A percentile compares a stretch with the other conserved stretches of the same genome.
Conservation (phyloP, 306 rosid genomes). For the Macrotyloma uniflorum region DNA sequence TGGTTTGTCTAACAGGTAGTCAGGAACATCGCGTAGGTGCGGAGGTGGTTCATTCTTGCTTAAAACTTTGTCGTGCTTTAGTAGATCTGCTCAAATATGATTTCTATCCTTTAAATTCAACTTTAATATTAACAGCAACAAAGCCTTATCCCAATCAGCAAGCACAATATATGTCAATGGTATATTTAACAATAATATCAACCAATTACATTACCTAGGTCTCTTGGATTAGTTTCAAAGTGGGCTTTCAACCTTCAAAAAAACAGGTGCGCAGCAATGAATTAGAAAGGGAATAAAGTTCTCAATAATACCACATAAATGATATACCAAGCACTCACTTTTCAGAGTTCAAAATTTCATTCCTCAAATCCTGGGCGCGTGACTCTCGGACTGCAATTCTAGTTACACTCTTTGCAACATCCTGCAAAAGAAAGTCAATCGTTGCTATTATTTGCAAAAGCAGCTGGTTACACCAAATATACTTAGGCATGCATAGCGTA, state of each 20-base stretch:
- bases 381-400: conserved; percentile 84
- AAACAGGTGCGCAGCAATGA: conserved; percentile 23
- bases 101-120: conserved; percentile 20
- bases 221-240: conserved; percentile 75
- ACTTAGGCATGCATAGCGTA: conserved; percentile 3
- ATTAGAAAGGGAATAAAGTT: conserved; percentile 32
- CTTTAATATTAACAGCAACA: background rate
- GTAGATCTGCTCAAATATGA: conserved; percentile 63
- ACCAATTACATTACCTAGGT: conserved; percentile 61
- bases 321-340: conserved; percentile 61
- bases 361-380: conserved; percentile 90
- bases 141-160: background rate
- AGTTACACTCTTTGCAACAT: conserved; percentile 86
- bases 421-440: conserved; percentile 54
- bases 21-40: conserved; percentile 84
- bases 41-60: conserved; percentile 91
- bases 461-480: conserved; percentile 25
- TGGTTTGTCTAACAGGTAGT: conserved; percentile 71
- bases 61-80: conserved; percentile 90
- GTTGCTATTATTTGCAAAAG: conserved; percentile 12
- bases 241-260: conserved; percentile 74
- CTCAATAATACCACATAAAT: background rate
- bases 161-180: background rate
- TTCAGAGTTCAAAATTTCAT: conserved; percentile 90
- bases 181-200: conserved; percentile 25